Evolutionary conservation across 2,329 filamentous ascomycete species (phyloP).

Genomic region (Clonostachys byssicola): DNA sequence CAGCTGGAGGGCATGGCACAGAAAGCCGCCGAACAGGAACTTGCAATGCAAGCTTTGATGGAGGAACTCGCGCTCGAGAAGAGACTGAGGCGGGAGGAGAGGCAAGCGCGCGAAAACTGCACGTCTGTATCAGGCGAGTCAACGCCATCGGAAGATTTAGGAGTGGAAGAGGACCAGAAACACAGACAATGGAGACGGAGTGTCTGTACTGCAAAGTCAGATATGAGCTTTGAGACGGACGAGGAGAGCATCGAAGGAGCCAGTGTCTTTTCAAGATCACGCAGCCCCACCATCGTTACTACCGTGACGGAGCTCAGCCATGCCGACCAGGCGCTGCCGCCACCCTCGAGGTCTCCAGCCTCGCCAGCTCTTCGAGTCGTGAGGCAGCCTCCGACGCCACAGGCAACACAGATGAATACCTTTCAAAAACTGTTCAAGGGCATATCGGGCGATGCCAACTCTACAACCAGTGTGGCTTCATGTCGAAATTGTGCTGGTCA

Average conservation of each 20-base stretch:
- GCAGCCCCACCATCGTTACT: slow-evolving; percentile 49
- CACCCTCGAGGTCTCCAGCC: slow-evolving; percentile 13
- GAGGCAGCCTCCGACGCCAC: slow-evolving; percentile 27
- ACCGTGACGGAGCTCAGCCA: slow-evolving; percentile 23
- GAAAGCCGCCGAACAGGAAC: slow-evolving; percentile 49
- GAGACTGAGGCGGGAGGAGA: slow-evolving; percentile 33
- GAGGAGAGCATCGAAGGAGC: slow-evolving; percentile 44
- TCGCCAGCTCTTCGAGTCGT: neutral
- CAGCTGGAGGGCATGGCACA: slow-evolving; percentile 57
- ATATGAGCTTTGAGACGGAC: slow-evolving; percentile 41
- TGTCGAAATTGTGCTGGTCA: slow-evolving; percentile 56
- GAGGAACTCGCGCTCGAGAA: slow-evolving; percentile 49
- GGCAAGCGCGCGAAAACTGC: slow-evolving; percentile 10
- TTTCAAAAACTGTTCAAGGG: slow-evolving; percentile 37
- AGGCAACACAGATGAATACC: slow-evolving; percentile 25
- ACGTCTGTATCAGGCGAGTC: slow-evolving; percentile 29
- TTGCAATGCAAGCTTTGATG: slow-evolving; percentile 41
- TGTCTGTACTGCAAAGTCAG: slow-evolving; percentile 35
- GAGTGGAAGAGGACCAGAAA: slow-evolving; percentile 44
- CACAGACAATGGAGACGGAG: slow-evolving; percentile 36
- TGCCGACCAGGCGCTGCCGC: slow-evolving; percentile 8
- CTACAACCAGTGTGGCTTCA: slow-evolving; percentile 16
- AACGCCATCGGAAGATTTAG: slow-evolving; percentile 46
- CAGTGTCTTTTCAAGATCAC: slow-evolving; percentile 57
- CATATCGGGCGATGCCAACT: slow-evolving; percentile 28